Evolutionary conservation across 2,329 filamentous ascomycete genomes (phyloP).

Genomic region (Diaporthe humulicola): DNA sequence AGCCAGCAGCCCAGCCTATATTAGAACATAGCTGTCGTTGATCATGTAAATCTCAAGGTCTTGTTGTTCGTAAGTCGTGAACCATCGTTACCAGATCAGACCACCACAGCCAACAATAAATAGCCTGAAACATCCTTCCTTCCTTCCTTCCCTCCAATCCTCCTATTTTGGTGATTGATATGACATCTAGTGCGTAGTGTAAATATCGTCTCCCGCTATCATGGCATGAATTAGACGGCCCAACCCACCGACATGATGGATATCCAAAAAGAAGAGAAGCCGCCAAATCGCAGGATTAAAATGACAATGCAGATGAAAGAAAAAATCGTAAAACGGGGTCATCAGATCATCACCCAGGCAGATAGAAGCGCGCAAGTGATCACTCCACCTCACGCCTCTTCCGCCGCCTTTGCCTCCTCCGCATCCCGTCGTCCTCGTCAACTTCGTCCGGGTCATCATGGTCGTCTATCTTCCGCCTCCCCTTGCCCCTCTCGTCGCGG

Average conservation of each 20-base stretch:
- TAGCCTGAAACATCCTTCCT: background rate
- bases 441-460: constrained; percentile 36
- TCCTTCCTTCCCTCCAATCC: background rate
- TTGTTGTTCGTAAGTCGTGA: constrained; percentile 32
- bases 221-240: constrained; percentile 15
- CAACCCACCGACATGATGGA: constrained; percentile 22
- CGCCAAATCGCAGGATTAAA: background rate
- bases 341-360: constrained; percentile 8
- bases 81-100: constrained; percentile 23
- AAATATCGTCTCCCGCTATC: constrained; percentile 23
- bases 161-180: constrained; percentile 17
- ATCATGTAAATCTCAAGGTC: background rate
- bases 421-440: constrained; percentile 41
- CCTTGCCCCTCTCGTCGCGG: constrained; percentile 39
- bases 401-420: constrained; percentile 39
- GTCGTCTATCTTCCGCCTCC: constrained; percentile 32
- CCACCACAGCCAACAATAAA: background rate
- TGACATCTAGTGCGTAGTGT: constrained; percentile 24
- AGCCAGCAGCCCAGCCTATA: background rate
- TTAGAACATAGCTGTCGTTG: constrained; percentile 23
- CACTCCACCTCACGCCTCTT: constrained; percentile 35
- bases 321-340: constrained; percentile 24
- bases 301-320: background rate
- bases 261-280: constrained; percentile 11
- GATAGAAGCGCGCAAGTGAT: background rate